Evolutionary conservation across 768 basidiomycete genomes (phyloP), one percentile per base, ranked within the genome.

Genomic region (Amanita molliuscula): DNA sequence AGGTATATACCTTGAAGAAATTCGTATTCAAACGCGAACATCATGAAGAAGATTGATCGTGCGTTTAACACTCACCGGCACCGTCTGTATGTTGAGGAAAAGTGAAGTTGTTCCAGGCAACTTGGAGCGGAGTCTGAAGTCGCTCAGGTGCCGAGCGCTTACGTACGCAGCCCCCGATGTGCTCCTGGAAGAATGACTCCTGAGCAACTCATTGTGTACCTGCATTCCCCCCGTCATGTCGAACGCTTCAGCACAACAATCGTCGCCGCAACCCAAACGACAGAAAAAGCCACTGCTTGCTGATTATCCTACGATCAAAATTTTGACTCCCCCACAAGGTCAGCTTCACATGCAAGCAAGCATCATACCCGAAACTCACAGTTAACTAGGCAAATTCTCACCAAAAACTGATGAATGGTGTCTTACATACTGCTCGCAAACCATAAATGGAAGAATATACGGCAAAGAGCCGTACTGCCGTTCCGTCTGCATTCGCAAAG

Each of bases 1-100:
- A 70, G 78, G 81, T 82, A 84, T 85, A 67, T 82, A 81, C 87
- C 87, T 71, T 88, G 87, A 89, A 89, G 87, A 89, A 89, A 89
- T 88, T 88, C 87, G 83, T 82, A 46, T 65, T 67, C 70, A 67
- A 62, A 63, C 65, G 61, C 64, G 68, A 67, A 59, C 80, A 84
- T 84, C 82, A 85, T 76, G 28, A 52, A 60, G 61, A 40, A 40
- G 11, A 4, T 31, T 31, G 13, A 31, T 13, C 10, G 38, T 20
- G 55, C 50, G 41, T 51, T 16, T 11, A 47, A 44, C 45, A 25
- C 58, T 58, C 54, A 61, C 60, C 55, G 16, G 57, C 54, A 61
- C 60, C 55, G 16, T 10, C 18, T 46, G 11, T 13, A 7, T 15
- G 16, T 26, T 18, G 16, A 15, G 26, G 7, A 9, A 44, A 29